Percentiles rank a stretch among this genome's conserved stretches.
Conservation (phyloP, 345 rosid genomes). For the Capsella bursapastoris region DNA sequence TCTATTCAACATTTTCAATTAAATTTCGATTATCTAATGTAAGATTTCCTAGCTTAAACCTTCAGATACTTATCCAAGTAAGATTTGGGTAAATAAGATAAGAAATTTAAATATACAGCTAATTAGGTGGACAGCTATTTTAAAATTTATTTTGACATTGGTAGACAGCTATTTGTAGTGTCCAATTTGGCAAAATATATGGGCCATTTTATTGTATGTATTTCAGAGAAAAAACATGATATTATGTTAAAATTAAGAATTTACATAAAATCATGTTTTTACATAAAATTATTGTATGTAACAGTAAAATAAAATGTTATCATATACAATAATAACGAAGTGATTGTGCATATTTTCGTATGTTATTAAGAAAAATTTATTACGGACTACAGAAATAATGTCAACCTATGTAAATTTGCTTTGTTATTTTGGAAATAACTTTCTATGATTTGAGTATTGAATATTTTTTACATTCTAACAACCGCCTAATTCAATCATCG, state of each 20-base stretch:
- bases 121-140: not conserved
- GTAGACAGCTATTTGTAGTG: not conserved
- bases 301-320: not conserved
- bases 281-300: too few species aligned
- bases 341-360: too few species aligned
- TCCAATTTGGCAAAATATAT: not conserved
- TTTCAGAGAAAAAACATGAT: not conserved
- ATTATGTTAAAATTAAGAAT: not conserved
- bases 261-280: too few species aligned
- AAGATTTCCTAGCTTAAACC: not conserved
- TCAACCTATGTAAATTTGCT: too few species aligned
- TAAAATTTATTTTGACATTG: not conserved
- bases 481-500: too few species aligned
- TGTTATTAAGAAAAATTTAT: too few species aligned
- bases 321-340: not conserved
- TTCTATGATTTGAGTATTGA: too few species aligned
- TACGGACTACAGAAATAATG: too few species aligned
- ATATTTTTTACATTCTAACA: too few species aligned
- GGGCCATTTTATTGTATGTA: not conserved
- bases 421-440: too few species aligned
- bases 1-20: not conserved
- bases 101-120: not conserved
- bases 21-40: not conserved
- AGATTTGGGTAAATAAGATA: not conserved
- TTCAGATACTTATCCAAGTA: not conserved